Percentiles rank a stretch among this genome's conserved stretches.
Evolutionary conservation across 495 filamentous ascomycete species (phyloP).

Genomic region (Antarctomyces pellizariae): DNA sequence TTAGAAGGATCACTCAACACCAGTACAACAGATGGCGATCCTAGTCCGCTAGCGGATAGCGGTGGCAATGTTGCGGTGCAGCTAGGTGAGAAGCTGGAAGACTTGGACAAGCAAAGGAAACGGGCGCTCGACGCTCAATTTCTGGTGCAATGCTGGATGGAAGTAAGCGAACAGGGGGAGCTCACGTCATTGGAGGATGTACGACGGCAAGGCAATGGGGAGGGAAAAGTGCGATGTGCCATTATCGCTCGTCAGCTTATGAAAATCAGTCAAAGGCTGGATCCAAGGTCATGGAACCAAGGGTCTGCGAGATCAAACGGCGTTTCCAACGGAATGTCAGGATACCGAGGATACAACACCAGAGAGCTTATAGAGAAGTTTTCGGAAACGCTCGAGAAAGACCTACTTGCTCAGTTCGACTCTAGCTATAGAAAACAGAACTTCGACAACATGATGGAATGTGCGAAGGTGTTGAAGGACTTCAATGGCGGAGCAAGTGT

Average conservation of each 20-base stretch:
- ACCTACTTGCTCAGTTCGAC: constrained; percentile 88
- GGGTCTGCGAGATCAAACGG: constrained; percentile 33
- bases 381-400: constrained; percentile 84
- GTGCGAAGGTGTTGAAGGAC: constrained; percentile 79
- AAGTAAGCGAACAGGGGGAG: constrained; percentile 68
- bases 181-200: constrained; percentile 62
- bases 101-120: constrained; percentile 75
- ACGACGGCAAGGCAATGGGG: constrained; percentile 48
- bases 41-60: constrained; percentile 19
- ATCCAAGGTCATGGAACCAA: constrained; percentile 45
- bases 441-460: constrained; percentile 89
- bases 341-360: constrained; percentile 34
- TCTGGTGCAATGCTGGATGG: constrained; percentile 84
- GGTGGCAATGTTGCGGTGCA: constrained; percentile 78
- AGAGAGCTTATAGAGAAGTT: constrained; percentile 91
- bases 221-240: constrained; percentile 73
- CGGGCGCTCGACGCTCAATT: constrained; percentile 85
- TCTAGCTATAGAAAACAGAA: constrained; percentile 83
- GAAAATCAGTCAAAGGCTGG: constrained; percentile 66
- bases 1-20: constrained; percentile 59
- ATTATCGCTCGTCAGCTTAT: constrained; percentile 74
- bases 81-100: constrained; percentile 80
- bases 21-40: constrained; percentile 7
- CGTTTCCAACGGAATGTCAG: constrained; percentile 21
- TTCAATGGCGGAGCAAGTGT: constrained; percentile 91